Base-by-base conservation (phyloP, 2,329 filamentous ascomycete genomes). In the Aspergillus texensis region DNA sequence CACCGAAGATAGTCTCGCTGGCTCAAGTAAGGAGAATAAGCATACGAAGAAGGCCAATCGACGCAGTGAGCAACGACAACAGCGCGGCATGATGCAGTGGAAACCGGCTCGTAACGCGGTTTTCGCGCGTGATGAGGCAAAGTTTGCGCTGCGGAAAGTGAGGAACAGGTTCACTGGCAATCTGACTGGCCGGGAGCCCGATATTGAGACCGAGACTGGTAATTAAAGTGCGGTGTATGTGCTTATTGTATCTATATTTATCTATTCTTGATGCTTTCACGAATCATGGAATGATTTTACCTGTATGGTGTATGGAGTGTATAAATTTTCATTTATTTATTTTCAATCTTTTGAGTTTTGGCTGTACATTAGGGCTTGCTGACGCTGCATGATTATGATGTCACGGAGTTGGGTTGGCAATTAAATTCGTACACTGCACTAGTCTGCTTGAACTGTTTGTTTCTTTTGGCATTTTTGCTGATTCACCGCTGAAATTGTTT, bases 41-140 rank as follows among this genome's bases (percentile, higher is more conserved):
- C 30, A 45, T 5, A 73, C 72, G 3, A 76, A 79, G 39, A 77
- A 72, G 64, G 75, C 75, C 12, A 79, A 78, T 58, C 77, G 76
- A 64, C 77, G 79, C 54, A 80, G 76, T 39, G 84, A 97, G 75
- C 90, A 94, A 75, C 87, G 94, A 0, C 93, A 94, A 79, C 93
- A 97, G 70, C 85, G 94, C 12, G 94, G 94, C 0, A 72, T 97
- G 74, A 96, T 97, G 92, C 94, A 98, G 77, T 98, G 94, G 93
- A 91, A 89, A 73, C 94, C 94, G 0, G 91, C 94, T 75, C 85
- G 94, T 46, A 97, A 97, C 74, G 83, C 88, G 26, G 88, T 89
- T 68, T 98, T 97, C 76, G 94, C 90, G 50, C 96, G 95, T 79
- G 85, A 97, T 71, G 92, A 98, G 81, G 88, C 91, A 0, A 90